Base-by-base conservation (phyloP, 192 early-diverging fungal species). In the Helicostylum pulchrum region DNA sequence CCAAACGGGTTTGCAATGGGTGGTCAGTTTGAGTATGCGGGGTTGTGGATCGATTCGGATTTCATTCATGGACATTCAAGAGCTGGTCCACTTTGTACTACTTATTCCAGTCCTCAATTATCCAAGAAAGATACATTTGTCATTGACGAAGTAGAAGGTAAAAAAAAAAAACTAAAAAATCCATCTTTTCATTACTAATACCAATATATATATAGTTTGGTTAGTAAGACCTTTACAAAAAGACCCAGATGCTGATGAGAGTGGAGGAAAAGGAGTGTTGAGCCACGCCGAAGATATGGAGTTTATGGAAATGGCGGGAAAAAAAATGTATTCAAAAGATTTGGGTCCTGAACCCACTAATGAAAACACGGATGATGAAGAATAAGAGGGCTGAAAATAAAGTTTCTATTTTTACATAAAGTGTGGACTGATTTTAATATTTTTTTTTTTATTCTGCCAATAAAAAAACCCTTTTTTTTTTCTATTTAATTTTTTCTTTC, bases 1-100 rank as follows among this genome's bases (percentile, higher is more conserved):
- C 83, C 87, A 0, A 92, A 92, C 68, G 90, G 83, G 0, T 70
- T 90, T 31, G 90, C 87, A 2, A 80, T 89, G 65, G 90, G 90
- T 31, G 90, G 90, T 8, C 90, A 92, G 59, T 62, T 90, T 56
- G 84, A 81, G 4, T 87, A 90, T 65, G 86, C 80, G 71, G 88
- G 87, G 3, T 52, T 92, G 31, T 92, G 88, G 88, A 70, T 92
- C 1, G 77, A 84, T 43, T 69, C 78, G 30, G 80, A 82, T 53
- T 88, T 90, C 66, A 66, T 70, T 19, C 56, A 62, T 8, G 90
- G 90, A 8, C 77, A 84, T 56, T 88, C 88, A 2, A 78, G 77
- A 50, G 77, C 86, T 5, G 83, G 77, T 1, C 78, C 83, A 0
- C 48, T 76, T 17, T 86, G 86, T 44, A 81, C 90, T 0, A 92